These are phyloP conservation scores for Platanthera zijinensis DNA, from an alignment of 106 monocot genomes.

Conservation along the genomic window DNA sequence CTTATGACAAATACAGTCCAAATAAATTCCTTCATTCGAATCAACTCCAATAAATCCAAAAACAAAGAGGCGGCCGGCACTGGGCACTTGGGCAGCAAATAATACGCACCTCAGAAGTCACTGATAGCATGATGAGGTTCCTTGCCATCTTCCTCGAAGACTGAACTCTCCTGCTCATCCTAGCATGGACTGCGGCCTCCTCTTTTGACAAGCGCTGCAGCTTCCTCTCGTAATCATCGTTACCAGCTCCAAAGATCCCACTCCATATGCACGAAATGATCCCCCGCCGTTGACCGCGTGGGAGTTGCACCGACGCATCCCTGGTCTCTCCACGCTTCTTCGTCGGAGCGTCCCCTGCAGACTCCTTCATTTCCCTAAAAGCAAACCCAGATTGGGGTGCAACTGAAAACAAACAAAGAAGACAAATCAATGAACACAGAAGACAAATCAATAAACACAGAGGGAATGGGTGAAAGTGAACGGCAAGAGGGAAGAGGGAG, in stretches of 20 bases:
- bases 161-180: constrained; percentile 62
- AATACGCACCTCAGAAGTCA: constrained; percentile 39
- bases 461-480: background rate
- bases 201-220: constrained; percentile 82
- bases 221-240: constrained; percentile 64
- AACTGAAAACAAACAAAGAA: background rate
- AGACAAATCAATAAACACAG: background rate
- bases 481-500: background rate
- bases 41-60: background rate
- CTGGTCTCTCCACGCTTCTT: background rate
- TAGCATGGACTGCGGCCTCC: constrained; percentile 57
- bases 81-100: background rate
- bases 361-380: background rate
- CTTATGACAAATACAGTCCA: background rate
- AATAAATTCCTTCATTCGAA: background rate
- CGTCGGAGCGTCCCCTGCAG: constrained; percentile 7
- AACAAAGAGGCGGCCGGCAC: background rate
- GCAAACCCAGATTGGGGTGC: background rate
- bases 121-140: constrained; percentile 53
- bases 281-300: constrained; percentile 28
- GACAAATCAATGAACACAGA: background rate
- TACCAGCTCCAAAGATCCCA: constrained; percentile 43
- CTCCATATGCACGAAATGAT: constrained; percentile 55
- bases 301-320: constrained; percentile 5
- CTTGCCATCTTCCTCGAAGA: constrained; percentile 39